A percentile compares a stretch with the other conserved stretches of the same genome.
phyloP scores from a whole-genome alignment of 2,329 filamentous ascomycete genomes.

The Mycocentrospora acerina region DNA sequence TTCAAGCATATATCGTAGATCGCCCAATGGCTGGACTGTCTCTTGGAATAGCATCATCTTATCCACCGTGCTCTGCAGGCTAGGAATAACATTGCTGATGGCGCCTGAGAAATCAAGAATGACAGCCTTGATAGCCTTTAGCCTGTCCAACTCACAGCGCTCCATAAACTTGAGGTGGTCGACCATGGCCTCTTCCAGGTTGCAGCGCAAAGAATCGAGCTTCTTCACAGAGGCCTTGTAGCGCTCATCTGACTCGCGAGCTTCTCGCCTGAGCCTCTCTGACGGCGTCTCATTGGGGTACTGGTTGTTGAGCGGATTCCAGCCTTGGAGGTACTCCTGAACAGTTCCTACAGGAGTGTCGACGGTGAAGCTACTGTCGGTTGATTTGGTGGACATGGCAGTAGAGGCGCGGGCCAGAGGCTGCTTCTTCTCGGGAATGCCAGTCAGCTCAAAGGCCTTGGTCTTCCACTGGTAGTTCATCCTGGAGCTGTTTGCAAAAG shows the following conservation, averaged over 20 bases:
- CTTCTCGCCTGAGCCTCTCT: slow-evolving; percentile 84
- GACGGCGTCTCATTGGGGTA: slow-evolving; percentile 91
- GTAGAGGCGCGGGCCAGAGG: slow-evolving; percentile 74
- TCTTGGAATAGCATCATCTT: slow-evolving; percentile 99
- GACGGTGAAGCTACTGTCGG: slow-evolving; percentile 50
- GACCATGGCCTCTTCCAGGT: slow-evolving; percentile 92
- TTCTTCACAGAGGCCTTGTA: slow-evolving; percentile 87
- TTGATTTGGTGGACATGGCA: slow-evolving; percentile 37
- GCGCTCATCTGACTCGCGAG: slow-evolving; percentile 84
- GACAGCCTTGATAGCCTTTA: slow-evolving; percentile 98
- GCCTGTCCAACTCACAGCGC: slow-evolving; percentile 90
- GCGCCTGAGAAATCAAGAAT: slow-evolving; percentile 96
- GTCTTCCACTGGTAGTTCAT: slow-evolving; percentile 98
- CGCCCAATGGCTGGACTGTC: slow-evolving; percentile 89
- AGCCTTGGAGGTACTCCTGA: slow-evolving; percentile 84
- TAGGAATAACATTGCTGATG: slow-evolving; percentile 96
- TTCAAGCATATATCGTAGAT: slow-evolving; percentile 90
- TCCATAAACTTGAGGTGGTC: slow-evolving; percentile 94
- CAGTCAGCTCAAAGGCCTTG: slow-evolving; percentile 84
- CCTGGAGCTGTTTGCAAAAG: slow-evolving; percentile 95
- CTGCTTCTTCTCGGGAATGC: slow-evolving; percentile 84
- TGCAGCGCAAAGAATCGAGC: slow-evolving; percentile 87
- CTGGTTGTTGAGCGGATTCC: slow-evolving; percentile 88
- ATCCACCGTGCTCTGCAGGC: slow-evolving; percentile 91
- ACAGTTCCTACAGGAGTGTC: slow-evolving; percentile 84